Percentiles rank a stretch among this genome's conserved stretches.
Evolutionary conservation across 257 asterid genomes (phyloP).

Genomic region (Scutellaria baicalensis): DNA sequence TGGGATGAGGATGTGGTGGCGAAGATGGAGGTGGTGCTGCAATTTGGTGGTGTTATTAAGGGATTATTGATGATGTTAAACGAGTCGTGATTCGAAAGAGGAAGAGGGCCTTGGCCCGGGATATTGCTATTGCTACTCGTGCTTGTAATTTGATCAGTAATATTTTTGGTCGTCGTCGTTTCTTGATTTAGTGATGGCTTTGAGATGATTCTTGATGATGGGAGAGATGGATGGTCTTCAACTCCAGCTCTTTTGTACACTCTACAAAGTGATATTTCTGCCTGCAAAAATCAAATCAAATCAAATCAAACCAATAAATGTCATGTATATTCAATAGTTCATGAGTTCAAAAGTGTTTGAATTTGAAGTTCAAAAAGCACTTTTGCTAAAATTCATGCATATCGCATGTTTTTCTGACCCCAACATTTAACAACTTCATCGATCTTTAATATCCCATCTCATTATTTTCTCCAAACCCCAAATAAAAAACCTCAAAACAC

Average conservation of each 20-base stretch:
- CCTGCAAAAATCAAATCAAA: no score
- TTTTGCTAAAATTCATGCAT: neutral
- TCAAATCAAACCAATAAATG: neutral
- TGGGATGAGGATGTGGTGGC: constrained; percentile 9
- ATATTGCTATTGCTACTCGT: no score
- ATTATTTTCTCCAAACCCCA: no score
- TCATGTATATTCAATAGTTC: neutral
- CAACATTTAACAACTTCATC: constrained; percentile 14
- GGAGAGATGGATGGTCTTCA: constrained; percentile 69
- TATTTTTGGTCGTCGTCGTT: no score
- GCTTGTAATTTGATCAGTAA: no score
- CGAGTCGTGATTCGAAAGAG: neutral
- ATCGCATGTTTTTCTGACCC: neutral
- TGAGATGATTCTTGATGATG: constrained; percentile 15
- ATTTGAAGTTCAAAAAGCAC: no score
- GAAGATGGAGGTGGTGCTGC: constrained; percentile 7
- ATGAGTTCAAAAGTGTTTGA: neutral
- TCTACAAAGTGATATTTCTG: constrained; percentile 83
- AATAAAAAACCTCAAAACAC: no score
- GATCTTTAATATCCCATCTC: no score
- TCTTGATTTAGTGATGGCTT: neutral
- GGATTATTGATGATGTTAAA: neutral
- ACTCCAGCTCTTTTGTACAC: constrained; percentile 80
- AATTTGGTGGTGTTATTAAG: neutral
- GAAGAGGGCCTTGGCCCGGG: no score